Percentiles rank a stretch among this genome's conserved stretches.
Evolutionary conservation across 2,329 filamentous ascomycete genomes (phyloP).

Genomic region (Phyllosticta paracitricarpa): DNA sequence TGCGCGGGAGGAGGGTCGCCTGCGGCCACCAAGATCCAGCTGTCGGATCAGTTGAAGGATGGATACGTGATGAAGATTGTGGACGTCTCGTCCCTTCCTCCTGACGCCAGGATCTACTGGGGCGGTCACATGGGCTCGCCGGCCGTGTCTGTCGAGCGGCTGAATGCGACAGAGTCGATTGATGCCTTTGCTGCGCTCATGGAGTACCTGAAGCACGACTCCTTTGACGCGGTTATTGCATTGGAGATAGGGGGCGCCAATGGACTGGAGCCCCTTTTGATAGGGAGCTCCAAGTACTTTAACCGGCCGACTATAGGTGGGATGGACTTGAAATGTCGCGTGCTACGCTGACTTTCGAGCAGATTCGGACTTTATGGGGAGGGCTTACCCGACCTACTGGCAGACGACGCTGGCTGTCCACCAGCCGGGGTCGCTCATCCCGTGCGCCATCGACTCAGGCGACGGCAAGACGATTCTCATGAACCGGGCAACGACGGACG

Average conservation of each 20-base stretch:
- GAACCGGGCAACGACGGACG: slow-evolving; percentile 9
- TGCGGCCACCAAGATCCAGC: slow-evolving; percentile 33
- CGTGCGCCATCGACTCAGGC: slow-evolving; percentile 8
- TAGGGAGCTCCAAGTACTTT: slow-evolving; percentile 21
- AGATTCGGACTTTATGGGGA: slow-evolving; percentile 8
- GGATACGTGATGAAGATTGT: slow-evolving; percentile 33
- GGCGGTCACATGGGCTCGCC: slow-evolving; percentile 37
- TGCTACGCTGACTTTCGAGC: background rate
- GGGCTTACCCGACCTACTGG: slow-evolving; percentile 9
- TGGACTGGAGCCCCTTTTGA: slow-evolving; percentile 17
- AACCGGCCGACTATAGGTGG: slow-evolving; percentile 8
- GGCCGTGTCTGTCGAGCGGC: slow-evolving; percentile 33
- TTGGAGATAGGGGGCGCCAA: slow-evolving; percentile 41
- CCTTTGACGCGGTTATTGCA: slow-evolving; percentile 26
- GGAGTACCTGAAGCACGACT: slow-evolving; percentile 21
- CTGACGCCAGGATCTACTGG: slow-evolving; percentile 36
- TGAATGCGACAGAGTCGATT: slow-evolving; percentile 30
- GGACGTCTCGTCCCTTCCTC: slow-evolving; percentile 33
- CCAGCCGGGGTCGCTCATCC: slow-evolving; percentile 4
- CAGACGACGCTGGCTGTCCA: slow-evolving; percentile 9
- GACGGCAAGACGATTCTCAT: slow-evolving; percentile 12
- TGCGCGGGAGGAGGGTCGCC: slow-evolving; percentile 41
- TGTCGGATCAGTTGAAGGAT: slow-evolving; percentile 30
- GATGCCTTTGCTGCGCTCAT: slow-evolving; percentile 30
- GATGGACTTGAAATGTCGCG: background rate